These are phyloP conservation scores for Linderina pennispora DNA, from an alignment of 192 early-diverging fungal species.

Conservation along the genomic window DNA sequence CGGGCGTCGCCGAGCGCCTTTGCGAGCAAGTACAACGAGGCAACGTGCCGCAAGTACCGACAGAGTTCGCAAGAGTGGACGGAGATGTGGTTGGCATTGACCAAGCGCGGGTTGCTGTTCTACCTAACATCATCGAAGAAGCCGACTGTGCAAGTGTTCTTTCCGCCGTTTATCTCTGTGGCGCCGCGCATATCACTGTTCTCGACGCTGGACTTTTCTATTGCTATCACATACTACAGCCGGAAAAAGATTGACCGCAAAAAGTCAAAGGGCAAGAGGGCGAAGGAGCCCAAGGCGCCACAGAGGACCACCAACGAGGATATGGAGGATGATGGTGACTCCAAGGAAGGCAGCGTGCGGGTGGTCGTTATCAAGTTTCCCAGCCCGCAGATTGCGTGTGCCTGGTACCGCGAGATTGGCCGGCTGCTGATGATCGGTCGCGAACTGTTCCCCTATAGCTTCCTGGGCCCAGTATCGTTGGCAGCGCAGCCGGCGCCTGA, in stretches of 20 bases:
- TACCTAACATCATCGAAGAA: slow-evolving; percentile 22
- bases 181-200: slow-evolving; percentile 44
- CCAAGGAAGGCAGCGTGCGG: slow-evolving; percentile 9
- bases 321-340: slow-evolving; percentile 9
- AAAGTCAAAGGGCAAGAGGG: not conserved
- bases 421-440: slow-evolving; percentile 22
- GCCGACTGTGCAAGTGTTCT: slow-evolving; percentile 17
- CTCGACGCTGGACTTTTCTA: slow-evolving; percentile 42
- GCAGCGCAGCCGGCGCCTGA: slow-evolving; percentile 19
- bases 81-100: slow-evolving; percentile 43
- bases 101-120: slow-evolving; percentile 31
- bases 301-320: not conserved
- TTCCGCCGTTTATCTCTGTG: slow-evolving; percentile 16
- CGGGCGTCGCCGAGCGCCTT: slow-evolving; percentile 16
- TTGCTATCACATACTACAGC: slow-evolving; percentile 35
- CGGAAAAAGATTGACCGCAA: slow-evolving; percentile 6
- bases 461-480: slow-evolving; percentile 12
- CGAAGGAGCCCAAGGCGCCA: no score
- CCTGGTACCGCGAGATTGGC: slow-evolving; percentile 41
- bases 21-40: slow-evolving; percentile 33
- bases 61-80: slow-evolving; percentile 33
- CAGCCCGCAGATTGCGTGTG: slow-evolving; percentile 28
- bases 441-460: slow-evolving; percentile 12
- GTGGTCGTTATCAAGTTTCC: slow-evolving; percentile 37
- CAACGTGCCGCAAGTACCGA: slow-evolving; percentile 22